These are phyloP conservation scores for Protomyces inundatus DNA, from an alignment of 1,139 yeast species.

Conservation along the genomic window DNA sequence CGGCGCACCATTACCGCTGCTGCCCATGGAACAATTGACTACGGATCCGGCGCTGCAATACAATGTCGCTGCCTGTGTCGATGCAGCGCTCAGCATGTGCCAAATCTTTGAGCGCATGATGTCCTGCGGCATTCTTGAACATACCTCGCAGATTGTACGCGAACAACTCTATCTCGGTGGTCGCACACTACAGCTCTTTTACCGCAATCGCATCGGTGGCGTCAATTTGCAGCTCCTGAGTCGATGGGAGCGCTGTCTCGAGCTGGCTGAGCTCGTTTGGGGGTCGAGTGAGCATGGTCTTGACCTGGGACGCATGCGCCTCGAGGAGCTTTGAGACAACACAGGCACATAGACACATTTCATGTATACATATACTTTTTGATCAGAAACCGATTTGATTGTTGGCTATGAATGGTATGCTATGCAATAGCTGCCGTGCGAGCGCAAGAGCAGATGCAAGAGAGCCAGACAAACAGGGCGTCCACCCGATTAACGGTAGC, in stretches of 20 bases:
- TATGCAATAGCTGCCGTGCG: too few relatives aligned
- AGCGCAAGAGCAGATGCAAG: too few relatives aligned
- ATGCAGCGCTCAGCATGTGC: neutral
- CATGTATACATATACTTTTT: too few relatives aligned
- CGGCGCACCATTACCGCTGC: neutral
- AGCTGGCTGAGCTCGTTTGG: conserved; percentile 13
- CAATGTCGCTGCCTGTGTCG: neutral
- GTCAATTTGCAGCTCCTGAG: neutral
- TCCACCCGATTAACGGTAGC: conserved; percentile 74
- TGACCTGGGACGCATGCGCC: conserved; percentile 5
- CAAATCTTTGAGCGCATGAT: neutral
- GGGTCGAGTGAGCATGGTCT: conserved; percentile 6
- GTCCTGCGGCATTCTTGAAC: neutral
- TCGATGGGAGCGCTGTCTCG: conserved; percentile 21
- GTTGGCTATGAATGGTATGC: too few relatives aligned
- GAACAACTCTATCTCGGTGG: conserved; percentile 10
- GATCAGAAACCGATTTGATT: too few relatives aligned
- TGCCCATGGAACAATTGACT: neutral
- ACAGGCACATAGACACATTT: too few relatives aligned
- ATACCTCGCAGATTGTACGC: conserved; percentile 9
- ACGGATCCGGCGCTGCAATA: neutral
- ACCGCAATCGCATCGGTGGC: neutral
- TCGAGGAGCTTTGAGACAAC: neutral
- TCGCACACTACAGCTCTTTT: conserved; percentile 16
- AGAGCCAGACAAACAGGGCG: too few relatives aligned